Evolutionary conservation across 495 filamentous ascomycete genomes (phyloP), one percentile per base, ranked within the genome.

Genomic region (Mytilinidion resinicola): DNA sequence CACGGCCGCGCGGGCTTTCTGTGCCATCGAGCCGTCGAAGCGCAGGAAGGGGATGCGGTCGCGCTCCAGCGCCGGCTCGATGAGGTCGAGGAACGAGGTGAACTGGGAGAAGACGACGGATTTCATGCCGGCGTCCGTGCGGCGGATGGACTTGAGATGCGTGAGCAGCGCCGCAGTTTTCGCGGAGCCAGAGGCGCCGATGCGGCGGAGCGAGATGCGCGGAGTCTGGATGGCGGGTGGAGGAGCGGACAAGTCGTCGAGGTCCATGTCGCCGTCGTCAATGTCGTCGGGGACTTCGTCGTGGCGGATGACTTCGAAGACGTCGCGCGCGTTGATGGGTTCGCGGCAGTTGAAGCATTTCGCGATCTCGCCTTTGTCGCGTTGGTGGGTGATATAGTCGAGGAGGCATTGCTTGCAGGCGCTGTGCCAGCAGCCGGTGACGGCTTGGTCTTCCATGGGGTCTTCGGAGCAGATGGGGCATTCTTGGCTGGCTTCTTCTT

Each of bases 31-130:
- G 3, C 93, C 93, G 72, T 98, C 93, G 41, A 98, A 85, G 20
- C 93, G 88, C 17, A 96, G 79, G 69, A 85, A 86, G 0, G 81
- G 76, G 70, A 98, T 91, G 17, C 84, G 80, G 12, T 84, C 82
- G 21, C 80, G 78, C 12, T 76, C 60, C 17, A 98, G 81, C 0
- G 89, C 86, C 0, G 89, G 85, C 53, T 87, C 82, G 66, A 98
- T 90, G 11, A 97, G 83, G 63, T 92, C 86, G 53, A 98, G 83
- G 72, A 97, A 98, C 1, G 90, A 91, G 9, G 93, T 98, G 71
- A 98, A 98, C 71, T 98, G 93, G 60, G 85, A 90, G 74, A 98
- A 97, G 51, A 97, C 84, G 41, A 96, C 90, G 30, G 87, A 88
- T 76, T 96, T 96, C n/a, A 84, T 87, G 42, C 72, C 76, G 0